These are phyloP conservation scores for Fomitopsis schrenkii DNA, from an alignment of 1,284 basidiomycete genomes.

Conservation along the genomic window DNA sequence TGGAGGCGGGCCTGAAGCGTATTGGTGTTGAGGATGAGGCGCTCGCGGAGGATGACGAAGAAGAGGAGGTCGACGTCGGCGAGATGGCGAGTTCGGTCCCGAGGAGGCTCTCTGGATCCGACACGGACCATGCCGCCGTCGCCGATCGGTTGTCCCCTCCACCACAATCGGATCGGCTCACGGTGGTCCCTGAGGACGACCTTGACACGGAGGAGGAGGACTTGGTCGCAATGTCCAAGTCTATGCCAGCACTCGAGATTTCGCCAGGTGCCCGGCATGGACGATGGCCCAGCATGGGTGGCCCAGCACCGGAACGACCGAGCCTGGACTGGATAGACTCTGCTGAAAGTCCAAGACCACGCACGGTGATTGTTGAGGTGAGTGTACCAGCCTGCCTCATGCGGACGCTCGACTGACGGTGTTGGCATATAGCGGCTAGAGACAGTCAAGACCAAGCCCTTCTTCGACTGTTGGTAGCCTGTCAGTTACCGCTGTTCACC, in stretches of 20 bases:
- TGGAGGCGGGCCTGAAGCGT: constrained; percentile 72
- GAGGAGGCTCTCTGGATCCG: constrained; percentile 9
- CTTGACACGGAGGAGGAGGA: constrained; percentile 69
- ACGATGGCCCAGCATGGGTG: constrained; percentile 40
- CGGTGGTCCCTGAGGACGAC: constrained; percentile 50
- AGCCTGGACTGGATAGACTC: constrained; percentile 70
- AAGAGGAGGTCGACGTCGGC: constrained; percentile 39
- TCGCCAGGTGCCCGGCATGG: constrained; percentile 33
- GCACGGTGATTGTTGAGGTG: constrained; percentile 69
- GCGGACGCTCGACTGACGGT: not conserved
- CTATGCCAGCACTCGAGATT: constrained; percentile 62
- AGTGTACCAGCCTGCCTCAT: constrained; percentile 15
- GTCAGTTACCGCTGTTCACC: not conserved
- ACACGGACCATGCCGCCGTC: constrained; percentile 11
- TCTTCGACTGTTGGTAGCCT: constrained; percentile 67
- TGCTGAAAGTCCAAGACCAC: constrained; percentile 41
- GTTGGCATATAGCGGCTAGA: constrained; percentile 58
- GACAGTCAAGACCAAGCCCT: constrained; percentile 59
- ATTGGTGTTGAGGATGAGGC: constrained; percentile 56
- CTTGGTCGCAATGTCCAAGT: constrained; percentile 68
- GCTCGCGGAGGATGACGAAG: constrained; percentile 31
- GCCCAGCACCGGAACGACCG: constrained; percentile 26
- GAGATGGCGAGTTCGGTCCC: constrained; percentile 16
- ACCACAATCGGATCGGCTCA: constrained; percentile 28
- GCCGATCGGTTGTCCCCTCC: constrained; percentile 17